Conservation (phyloP, 225 moss, liverwort and hornwort genomes). For the Asterella californica region DNA sequence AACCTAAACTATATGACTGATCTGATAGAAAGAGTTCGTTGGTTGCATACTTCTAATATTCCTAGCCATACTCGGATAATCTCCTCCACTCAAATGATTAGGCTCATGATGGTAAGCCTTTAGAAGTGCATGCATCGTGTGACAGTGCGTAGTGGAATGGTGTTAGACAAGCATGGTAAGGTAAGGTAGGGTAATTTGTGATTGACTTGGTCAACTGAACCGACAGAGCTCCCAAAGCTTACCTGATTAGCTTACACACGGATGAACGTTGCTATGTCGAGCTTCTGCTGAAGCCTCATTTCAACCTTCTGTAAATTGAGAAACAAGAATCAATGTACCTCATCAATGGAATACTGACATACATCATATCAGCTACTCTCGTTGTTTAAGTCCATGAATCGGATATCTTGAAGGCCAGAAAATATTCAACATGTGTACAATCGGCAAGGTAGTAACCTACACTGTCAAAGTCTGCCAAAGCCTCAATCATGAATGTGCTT, state of each 20-base stretch:
- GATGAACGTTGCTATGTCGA: neutral
- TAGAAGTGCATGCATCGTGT: too few relatives aligned
- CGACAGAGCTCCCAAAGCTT: neutral
- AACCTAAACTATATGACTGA: too few relatives aligned
- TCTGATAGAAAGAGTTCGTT: too few relatives aligned
- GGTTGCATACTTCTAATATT: too few relatives aligned
- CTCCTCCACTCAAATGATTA: too few relatives aligned
- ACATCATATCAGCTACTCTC: neutral
- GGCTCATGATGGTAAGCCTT: too few relatives aligned
- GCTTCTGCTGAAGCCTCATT: neutral
- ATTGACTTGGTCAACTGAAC: too few relatives aligned
- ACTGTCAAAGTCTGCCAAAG: neutral
- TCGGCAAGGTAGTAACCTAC: neutral
- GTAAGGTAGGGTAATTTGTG: too few relatives aligned
- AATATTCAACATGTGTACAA: neutral
- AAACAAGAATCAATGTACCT: neutral
- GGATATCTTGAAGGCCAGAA: neutral
- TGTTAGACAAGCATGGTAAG: too few relatives aligned
- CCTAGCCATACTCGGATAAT: too few relatives aligned
- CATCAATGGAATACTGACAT: neutral
- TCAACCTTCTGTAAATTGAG: slow-evolving; percentile 2
- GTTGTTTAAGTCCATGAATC: neutral
- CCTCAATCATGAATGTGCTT: neutral
- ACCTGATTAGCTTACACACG: neutral
- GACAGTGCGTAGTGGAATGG: too few relatives aligned